These are phyloP conservation scores for Xylariaceae sp. DNA, from an alignment of 2,329 filamentous ascomycete genomes.

Conservation along the genomic window DNA sequence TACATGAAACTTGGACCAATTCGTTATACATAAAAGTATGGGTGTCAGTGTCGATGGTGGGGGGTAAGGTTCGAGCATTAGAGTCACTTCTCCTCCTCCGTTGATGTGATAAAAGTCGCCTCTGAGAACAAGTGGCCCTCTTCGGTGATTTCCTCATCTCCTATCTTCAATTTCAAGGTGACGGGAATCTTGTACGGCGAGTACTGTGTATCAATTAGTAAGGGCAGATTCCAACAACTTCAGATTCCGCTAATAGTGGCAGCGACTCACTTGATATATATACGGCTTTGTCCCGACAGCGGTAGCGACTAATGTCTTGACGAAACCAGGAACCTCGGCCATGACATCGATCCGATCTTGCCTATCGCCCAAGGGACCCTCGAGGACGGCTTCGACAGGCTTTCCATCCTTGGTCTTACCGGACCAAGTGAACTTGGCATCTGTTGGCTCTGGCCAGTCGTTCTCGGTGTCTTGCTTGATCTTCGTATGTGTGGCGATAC, in stretches of 20 bases:
- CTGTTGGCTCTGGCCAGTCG: conserved; percentile 83
- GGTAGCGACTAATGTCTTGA: conserved; percentile 87
- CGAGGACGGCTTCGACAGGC: conserved; percentile 63
- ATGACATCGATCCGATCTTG: conserved; percentile 90
- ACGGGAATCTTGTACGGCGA: conserved; percentile 59
- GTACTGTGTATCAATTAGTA: conserved; percentile 54
- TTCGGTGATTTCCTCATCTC: conserved; percentile 73
- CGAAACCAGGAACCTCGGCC: conserved; percentile 91
- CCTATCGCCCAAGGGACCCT: conserved; percentile 63
- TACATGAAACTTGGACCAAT: conserved; percentile 1
- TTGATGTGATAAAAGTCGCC: conserved; percentile 87
- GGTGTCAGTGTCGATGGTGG: conserved; percentile 2
- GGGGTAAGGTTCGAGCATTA: conserved; percentile 3
- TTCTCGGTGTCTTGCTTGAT: conserved; percentile 70
- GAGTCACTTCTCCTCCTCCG: conserved; percentile 12
- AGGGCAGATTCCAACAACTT: conserved; percentile 4
- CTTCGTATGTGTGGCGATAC: conserved; percentile 65
- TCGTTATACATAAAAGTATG: conserved; percentile 6
- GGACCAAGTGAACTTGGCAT: conserved; percentile 71
- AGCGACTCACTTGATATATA: conserved; percentile 75
- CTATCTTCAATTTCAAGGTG: conserved; percentile 78
- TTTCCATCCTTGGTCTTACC: conserved; percentile 76
- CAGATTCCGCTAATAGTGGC: no score
- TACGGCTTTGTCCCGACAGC: conserved; percentile 93
- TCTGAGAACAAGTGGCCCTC: conserved; percentile 79